Conservation (phyloP, 2,329 filamentous ascomycete species). For the Colletotrichum sp. region DNA sequence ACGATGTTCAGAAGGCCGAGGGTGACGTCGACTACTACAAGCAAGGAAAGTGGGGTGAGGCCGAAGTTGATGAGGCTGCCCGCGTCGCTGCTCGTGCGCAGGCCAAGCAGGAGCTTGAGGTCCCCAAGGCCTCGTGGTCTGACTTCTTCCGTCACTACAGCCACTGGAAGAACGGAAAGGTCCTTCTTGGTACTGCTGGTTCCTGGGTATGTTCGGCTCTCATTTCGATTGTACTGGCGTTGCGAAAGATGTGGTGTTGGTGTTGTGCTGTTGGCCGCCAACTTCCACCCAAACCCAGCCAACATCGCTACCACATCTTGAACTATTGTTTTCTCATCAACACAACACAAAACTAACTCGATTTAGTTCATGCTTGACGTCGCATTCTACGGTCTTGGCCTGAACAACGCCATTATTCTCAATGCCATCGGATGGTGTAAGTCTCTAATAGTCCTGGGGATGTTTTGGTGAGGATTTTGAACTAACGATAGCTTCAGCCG, state of each 20-base stretch:
- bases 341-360: neutral
- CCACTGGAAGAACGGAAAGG: conserved; percentile 73
- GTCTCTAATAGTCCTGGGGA: neutral
- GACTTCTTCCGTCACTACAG: conserved; percentile 77
- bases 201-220: conserved; percentile 58
- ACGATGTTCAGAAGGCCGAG: conserved; percentile 75
- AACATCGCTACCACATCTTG: neutral
- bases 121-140: conserved; percentile 72
- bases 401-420: conserved; percentile 79
- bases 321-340: neutral
- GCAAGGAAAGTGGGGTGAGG: conserved; percentile 61
- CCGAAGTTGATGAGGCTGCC: conserved; percentile 68
- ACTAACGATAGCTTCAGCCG: conserved; percentile 27
- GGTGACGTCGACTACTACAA: conserved; percentile 80
- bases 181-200: conserved; percentile 79
- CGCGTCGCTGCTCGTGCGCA: conserved; percentile 64
- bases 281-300: too few relatives aligned
- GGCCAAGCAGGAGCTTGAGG: conserved; percentile 58
- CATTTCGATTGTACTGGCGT: accelerated
- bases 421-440: conserved; percentile 70
- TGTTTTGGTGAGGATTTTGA: neutral
- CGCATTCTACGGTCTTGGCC: conserved; percentile 71
- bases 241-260: neutral
- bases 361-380: conserved; percentile 70
- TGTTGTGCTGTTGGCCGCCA: neutral